Percentiles rank a stretch among this genome's conserved stretches.
phyloP scores from a whole-genome alignment of 257 asterid genomes.

The Solanum ossicruentum region DNA sequence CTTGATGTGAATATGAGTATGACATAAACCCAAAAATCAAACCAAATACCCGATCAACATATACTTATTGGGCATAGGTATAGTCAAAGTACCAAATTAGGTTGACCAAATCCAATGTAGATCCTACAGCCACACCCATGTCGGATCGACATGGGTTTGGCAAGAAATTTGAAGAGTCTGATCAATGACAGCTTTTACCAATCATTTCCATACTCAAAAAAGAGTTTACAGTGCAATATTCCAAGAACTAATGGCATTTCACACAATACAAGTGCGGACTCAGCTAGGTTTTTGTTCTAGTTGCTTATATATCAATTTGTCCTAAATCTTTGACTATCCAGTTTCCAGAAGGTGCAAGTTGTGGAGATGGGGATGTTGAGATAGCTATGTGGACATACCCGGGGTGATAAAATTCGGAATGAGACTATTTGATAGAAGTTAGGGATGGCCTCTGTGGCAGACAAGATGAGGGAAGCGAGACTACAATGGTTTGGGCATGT shows the following conservation, averaged over 20 bases:
- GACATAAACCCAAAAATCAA: neutral
- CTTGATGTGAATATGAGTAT: neutral
- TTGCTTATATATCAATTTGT: neutral
- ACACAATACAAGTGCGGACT: neutral
- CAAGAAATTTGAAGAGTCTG: neutral
- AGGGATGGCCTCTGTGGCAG: no score
- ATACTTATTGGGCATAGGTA: neutral
- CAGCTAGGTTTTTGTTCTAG: neutral
- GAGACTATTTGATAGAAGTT: no score
- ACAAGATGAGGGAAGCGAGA: no score
- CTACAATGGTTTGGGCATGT: no score
- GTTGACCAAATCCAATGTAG: neutral
- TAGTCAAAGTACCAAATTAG: neutral
- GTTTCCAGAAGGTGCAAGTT: neutral
- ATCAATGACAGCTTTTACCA: neutral
- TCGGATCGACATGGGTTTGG: neutral
- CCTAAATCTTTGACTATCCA: neutral
- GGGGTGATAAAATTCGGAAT: no score
- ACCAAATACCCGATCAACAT: neutral
- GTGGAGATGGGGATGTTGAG: no score
- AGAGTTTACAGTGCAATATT: neutral
- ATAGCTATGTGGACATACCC: no score
- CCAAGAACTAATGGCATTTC: neutral
- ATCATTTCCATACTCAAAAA: neutral
- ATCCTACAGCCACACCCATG: neutral